phyloP scores from a whole-genome alignment of 345 rosid genomes.

The Salix exigua region DNA sequence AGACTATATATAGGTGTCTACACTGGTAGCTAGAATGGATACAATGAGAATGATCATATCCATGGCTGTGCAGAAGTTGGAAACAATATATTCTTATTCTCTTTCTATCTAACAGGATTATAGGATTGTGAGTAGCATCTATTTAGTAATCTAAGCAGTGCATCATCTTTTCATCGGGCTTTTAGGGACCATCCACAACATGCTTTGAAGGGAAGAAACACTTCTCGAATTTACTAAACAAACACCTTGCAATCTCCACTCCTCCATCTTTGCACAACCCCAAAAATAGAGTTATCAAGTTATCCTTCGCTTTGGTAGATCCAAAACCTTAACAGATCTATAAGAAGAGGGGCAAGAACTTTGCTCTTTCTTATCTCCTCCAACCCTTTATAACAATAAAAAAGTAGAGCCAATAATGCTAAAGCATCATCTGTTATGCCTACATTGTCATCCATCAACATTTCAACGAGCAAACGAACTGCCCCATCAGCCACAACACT shows the following conservation, averaged over 20 bases:
- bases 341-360: constrained; percentile 51
- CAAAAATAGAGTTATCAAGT: constrained; percentile 50
- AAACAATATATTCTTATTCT: neutral
- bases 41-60: too few species aligned
- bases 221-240: constrained; percentile 56
- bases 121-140: constrained; percentile 58
- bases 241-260: constrained; percentile 43
- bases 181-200: constrained; percentile 61
- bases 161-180: too few species aligned
- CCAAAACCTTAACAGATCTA: constrained; percentile 63
- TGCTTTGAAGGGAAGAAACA: constrained; percentile 58
- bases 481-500: constrained; percentile 40
- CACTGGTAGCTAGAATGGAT: too few species aligned
- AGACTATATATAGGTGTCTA: too few species aligned
- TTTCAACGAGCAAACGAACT: constrained; percentile 51
- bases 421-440: constrained; percentile 67
- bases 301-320: constrained; percentile 60
- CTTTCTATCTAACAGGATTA: constrained; percentile 29
- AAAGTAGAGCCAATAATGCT: constrained; percentile 39
- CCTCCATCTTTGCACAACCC: constrained; percentile 66
- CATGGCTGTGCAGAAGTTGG: too few species aligned
- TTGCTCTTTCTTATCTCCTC: constrained; percentile 44
- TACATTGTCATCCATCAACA: constrained; percentile 58
- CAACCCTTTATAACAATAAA: constrained; percentile 47
- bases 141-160: too few species aligned